phyloP scores from a whole-genome alignment of 805 yeast genomes.

The Starmerella bombicola region DNA sequence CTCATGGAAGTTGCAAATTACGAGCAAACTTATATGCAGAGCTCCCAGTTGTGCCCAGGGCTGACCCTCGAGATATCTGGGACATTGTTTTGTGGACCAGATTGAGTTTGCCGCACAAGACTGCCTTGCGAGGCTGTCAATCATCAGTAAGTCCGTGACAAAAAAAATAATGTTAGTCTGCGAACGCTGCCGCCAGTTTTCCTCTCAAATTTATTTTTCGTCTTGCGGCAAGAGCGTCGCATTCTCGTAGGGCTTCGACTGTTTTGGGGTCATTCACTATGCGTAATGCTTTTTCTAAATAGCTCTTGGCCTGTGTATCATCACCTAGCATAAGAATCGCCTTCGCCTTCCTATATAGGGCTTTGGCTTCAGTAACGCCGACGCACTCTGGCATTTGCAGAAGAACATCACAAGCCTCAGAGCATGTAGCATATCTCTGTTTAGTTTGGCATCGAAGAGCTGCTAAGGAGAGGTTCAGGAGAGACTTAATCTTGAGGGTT shows the following conservation, averaged over 20 bases:
- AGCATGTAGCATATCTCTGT: conserved; percentile 40
- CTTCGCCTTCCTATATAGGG: conserved; percentile 68
- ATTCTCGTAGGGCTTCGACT: conserved; percentile 7
- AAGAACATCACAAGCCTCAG: conserved; percentile 52
- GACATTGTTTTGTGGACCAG: too few relatives aligned
- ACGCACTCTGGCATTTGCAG: conserved; percentile 40
- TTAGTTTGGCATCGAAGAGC: conserved; percentile 40
- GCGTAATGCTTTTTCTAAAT: conserved; percentile 48
- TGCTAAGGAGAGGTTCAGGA: conserved; percentile 62
- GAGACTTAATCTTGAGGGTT: conserved; percentile 46
- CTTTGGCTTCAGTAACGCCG: conserved; percentile 59
- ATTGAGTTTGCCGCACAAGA: too few relatives aligned
- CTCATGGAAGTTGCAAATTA: too few relatives aligned
- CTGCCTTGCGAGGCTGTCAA: too few relatives aligned
- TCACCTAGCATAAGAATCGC: conserved; percentile 53
- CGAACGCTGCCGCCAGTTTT: neutral
- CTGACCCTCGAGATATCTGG: too few relatives aligned
- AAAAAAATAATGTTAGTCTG: too few relatives aligned
- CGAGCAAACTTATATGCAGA: too few relatives aligned
- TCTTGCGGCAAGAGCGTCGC: neutral
- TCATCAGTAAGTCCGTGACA: too few relatives aligned
- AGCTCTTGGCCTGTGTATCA: conserved; percentile 53
- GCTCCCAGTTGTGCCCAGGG: too few relatives aligned
- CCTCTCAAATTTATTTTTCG: neutral
- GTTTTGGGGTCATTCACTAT: conserved; percentile 14